phyloP scores from a whole-genome alignment of 345 rosid genomes.

The Cardamine occulta region DNA sequence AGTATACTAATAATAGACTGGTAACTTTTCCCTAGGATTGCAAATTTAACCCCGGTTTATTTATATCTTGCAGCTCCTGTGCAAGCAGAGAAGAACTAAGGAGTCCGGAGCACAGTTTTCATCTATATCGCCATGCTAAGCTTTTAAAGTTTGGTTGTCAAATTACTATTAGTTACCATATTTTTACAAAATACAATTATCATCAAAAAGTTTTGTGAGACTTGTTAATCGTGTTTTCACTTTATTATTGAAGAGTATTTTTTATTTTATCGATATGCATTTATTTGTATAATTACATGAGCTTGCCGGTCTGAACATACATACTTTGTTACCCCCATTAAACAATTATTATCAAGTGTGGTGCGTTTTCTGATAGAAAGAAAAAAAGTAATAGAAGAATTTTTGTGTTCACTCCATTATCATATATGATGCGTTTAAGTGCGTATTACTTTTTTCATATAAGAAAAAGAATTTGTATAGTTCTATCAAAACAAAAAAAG shows the following conservation, averaged over 20 bases:
- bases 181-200: neutral
- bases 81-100: constrained; percentile 35
- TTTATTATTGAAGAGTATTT: neutral
- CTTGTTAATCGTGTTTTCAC: neutral
- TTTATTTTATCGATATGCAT: no score
- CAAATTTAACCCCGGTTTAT: neutral
- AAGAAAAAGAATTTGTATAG: neutral
- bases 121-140: constrained; percentile 6
- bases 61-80: constrained; percentile 22
- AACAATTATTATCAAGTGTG: neutral
- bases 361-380: constrained; percentile 12
- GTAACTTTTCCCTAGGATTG: neutral
- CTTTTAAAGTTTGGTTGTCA: neutral
- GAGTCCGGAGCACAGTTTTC: constrained; percentile 18
- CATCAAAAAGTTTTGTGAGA: neutral
- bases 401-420: neutral
- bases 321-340: neutral
- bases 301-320: no score
- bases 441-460: neutral
- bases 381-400: no score
- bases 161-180: constrained; percentile 11
- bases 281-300: no score
- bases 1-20: neutral
- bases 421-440: neutral
- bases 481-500: neutral